phyloP scores from a whole-genome alignment of 2,329 filamentous ascomycete species.

The Ophiocordyceps robertsii region DNA sequence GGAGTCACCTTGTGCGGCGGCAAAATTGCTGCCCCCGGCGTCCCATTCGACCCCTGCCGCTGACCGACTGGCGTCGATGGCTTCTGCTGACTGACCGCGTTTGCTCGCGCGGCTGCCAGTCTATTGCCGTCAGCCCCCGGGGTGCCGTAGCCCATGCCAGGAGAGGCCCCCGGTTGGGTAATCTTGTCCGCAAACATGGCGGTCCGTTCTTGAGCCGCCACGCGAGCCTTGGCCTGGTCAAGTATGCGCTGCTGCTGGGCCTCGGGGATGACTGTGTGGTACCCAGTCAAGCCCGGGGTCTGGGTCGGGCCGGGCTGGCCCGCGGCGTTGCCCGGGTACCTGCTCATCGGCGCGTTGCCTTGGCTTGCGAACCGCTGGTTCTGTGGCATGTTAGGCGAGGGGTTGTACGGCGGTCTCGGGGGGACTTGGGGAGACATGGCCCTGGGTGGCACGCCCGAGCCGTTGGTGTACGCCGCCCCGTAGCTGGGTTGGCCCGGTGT shows the following conservation, averaged over 20 bases:
- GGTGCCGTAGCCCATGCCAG: constrained; percentile 23
- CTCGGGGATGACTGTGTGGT: constrained; percentile 35
- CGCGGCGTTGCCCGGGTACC: constrained; percentile 19
- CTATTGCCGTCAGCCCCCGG: constrained; percentile 15
- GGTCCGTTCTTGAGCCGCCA: constrained; percentile 29
- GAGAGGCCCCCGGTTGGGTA: constrained; percentile 29
- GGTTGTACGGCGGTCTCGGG: constrained; percentile 22
- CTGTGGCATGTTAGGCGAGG: constrained; percentile 21
- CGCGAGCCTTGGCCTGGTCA: constrained; percentile 35
- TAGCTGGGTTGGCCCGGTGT: constrained; percentile 23
- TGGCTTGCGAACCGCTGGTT: constrained; percentile 18
- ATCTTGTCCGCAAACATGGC: constrained; percentile 27
- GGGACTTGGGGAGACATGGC: constrained; percentile 31
- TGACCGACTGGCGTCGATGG: constrained; percentile 20
- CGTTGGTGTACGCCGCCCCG: constrained; percentile 26
- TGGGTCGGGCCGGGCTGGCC: constrained; percentile 17
- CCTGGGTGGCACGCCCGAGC: constrained; percentile 24
- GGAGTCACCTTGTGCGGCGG: constrained; percentile 29
- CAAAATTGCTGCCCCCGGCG: constrained; percentile 13
- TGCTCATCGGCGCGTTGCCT: constrained; percentile 15
- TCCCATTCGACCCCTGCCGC: constrained; percentile 19
- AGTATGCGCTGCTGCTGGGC: constrained; percentile 35
- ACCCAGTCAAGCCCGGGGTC: constrained; percentile 27
- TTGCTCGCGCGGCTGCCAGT: constrained; percentile 21
- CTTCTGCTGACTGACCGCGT: constrained; percentile 20